Evolutionary conservation across 2,329 filamentous ascomycete species (phyloP).

Genomic region (Fusarium sp.): DNA sequence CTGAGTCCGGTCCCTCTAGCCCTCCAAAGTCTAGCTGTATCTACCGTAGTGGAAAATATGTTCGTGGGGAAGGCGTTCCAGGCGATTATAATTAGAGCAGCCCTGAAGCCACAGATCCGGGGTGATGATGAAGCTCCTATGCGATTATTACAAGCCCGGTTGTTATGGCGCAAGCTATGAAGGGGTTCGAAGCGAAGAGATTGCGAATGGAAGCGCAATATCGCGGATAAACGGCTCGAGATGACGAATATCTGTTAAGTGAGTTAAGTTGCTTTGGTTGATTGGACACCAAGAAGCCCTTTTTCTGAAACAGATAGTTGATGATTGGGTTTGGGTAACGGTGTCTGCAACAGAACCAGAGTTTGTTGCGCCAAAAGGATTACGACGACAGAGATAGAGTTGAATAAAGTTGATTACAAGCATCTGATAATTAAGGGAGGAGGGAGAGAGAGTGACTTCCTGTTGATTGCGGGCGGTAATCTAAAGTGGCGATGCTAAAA

Average conservation of each 20-base stretch:
- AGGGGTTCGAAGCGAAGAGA: background rate
- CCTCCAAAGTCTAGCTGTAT: conserved; percentile 33
- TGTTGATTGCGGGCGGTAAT: background rate
- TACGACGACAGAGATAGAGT: background rate
- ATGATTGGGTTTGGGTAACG: background rate
- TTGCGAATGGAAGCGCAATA: conserved; percentile 1
- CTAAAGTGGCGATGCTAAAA: background rate
- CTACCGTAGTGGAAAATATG: conserved; percentile 15
- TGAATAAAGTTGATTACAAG: background rate
- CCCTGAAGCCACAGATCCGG: conserved; percentile 1
- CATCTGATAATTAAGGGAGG: too few species aligned
- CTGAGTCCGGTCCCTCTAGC: conserved; percentile 43
- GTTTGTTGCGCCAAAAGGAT: background rate
- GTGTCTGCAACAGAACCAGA: background rate
- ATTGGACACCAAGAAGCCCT: conserved; percentile 1
- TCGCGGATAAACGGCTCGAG: conserved; percentile 1
- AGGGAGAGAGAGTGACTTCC: background rate
- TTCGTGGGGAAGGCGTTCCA: conserved; percentile 35
- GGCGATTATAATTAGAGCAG: conserved; percentile 20
- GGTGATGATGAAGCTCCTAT: background rate
- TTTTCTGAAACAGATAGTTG: conserved; percentile 15
- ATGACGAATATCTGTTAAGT: background rate
- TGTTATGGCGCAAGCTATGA: background rate
- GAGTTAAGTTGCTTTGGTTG: background rate
- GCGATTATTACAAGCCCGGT: conserved; percentile 1